Percentiles rank a stretch among this genome's conserved stretches.
Conservation (phyloP, 1,284 basidiomycete genomes). For the Ustilago shanxiensis region DNA sequence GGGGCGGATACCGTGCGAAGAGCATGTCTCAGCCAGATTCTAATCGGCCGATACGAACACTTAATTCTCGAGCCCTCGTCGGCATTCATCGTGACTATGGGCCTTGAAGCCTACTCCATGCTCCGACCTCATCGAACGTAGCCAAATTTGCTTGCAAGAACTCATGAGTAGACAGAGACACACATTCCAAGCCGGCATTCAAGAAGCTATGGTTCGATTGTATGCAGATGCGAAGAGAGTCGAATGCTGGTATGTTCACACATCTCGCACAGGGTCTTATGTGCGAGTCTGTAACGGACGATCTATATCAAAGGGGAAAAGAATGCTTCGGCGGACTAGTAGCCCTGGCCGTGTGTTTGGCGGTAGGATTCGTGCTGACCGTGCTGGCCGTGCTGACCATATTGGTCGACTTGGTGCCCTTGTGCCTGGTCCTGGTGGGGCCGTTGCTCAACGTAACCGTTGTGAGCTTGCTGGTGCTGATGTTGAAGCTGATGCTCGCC, state of each 20-base stretch:
- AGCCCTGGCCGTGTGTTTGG: constrained; percentile 16
- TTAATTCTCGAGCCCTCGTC: background rate
- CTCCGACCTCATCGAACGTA: no score
- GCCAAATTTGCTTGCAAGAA: no score
- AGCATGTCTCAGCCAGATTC: background rate
- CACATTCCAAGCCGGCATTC: background rate
- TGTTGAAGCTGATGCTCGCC: constrained; percentile 3
- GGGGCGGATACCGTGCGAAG: constrained; percentile 4
- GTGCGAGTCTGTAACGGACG: background rate
- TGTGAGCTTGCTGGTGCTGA: background rate
- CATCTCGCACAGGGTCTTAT: background rate
- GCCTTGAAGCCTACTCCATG: no score
- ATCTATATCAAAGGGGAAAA: background rate
- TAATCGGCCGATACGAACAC: constrained; percentile 4
- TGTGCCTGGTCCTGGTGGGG: constrained; percentile 7
- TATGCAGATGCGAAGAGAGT: constrained; percentile 6
- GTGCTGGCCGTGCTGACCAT: constrained; percentile 15
- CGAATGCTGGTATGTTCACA: constrained; percentile 10
- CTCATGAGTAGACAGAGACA: background rate
- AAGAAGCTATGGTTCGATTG: constrained; percentile 2
- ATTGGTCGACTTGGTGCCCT: background rate
- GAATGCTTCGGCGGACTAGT: background rate
- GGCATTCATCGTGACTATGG: no score
- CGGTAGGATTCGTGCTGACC: constrained; percentile 19
- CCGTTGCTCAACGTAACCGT: constrained; percentile 21